Percentiles rank a stretch among this genome's conserved stretches.
Conservation (phyloP, 2,329 filamentous ascomycete genomes). For the Pseudogymnoascus destructans region DNA sequence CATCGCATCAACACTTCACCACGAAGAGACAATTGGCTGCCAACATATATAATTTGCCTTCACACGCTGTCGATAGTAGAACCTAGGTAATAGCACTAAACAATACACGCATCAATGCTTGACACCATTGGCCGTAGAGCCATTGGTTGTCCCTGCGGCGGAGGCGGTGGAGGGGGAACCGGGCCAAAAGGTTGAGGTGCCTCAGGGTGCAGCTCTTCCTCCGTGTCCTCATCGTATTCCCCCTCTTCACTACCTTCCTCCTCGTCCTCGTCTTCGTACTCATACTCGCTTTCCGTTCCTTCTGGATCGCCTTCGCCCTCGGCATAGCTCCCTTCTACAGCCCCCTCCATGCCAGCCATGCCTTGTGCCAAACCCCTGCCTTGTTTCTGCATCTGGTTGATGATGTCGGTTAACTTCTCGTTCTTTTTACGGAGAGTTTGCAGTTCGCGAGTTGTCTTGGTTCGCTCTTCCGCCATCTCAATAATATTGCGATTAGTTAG, state of each 20-base stretch:
- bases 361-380: conserved; percentile 64
- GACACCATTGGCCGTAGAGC: conserved; percentile 20
- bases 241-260: conserved; percentile 32
- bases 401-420: conserved; percentile 84
- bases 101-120: conserved; percentile 17
- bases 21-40: background rate
- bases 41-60: conserved; percentile 8
- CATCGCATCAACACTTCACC: background rate
- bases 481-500: conserved; percentile 89
- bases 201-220: conserved; percentile 25
- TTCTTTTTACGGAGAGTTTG: conserved; percentile 67
- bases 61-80: background rate
- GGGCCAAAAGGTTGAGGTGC: conserved; percentile 24
- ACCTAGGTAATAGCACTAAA: conserved; percentile 8
- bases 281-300: conserved; percentile 50
- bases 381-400: conserved; percentile 91
- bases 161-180: conserved; percentile 23
- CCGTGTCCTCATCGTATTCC: conserved; percentile 35
- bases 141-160: conserved; percentile 17
- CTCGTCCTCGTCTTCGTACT: conserved; percentile 48
- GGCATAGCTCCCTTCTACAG: conserved; percentile 41
- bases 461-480: conserved; percentile 91
- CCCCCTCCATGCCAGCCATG: conserved; percentile 45
- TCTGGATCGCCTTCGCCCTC: conserved; percentile 37
- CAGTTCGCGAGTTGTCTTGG: conserved; percentile 58